Percentiles rank a stretch among this genome's conserved stretches.
These are phyloP conservation scores for Saccharomycopsis babjevae DNA, from an alignment of 805 yeast genomes.

Conservation along the genomic window DNA sequence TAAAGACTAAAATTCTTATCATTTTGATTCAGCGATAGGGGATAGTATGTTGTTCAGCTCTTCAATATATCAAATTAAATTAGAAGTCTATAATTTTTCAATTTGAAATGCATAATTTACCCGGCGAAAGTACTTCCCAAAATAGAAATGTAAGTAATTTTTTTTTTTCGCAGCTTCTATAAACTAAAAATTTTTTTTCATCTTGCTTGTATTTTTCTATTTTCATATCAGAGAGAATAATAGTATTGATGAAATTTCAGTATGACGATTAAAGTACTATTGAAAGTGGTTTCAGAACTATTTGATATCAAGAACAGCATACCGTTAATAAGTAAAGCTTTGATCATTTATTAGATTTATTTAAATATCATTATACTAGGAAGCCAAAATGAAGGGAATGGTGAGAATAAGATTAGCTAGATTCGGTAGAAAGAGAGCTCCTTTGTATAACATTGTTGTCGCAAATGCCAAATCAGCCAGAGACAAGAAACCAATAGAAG, in stretches of 20 bases:
- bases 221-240: too few species aligned
- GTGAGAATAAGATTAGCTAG: slow-evolving; percentile 86
- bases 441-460: slow-evolving; percentile 87
- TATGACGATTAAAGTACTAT: too few species aligned
- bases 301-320: too few species aligned
- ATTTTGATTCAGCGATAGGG: too few species aligned
- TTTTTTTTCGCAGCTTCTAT: not conserved
- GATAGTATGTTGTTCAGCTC: too few species aligned
- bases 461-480: slow-evolving; percentile 67
- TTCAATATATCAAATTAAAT: too few species aligned
- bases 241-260: not conserved
- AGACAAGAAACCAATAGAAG: slow-evolving; percentile 85
- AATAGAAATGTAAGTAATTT: not conserved
- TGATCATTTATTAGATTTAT: not conserved
- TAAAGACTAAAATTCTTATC: slow-evolving; percentile 3
- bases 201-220: not conserved
- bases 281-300: too few species aligned
- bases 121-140: not conserved
- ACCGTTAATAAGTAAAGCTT: too few species aligned
- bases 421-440: slow-evolving; percentile 82
- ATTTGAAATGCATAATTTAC: not conserved
- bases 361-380: not conserved
- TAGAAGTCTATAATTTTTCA: too few species aligned
- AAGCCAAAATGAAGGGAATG: slow-evolving; percentile 46
- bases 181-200: not conserved